Base-by-base conservation (phyloP, 139 green algal genomes). In the Axilococcus clingmanii region DNA sequence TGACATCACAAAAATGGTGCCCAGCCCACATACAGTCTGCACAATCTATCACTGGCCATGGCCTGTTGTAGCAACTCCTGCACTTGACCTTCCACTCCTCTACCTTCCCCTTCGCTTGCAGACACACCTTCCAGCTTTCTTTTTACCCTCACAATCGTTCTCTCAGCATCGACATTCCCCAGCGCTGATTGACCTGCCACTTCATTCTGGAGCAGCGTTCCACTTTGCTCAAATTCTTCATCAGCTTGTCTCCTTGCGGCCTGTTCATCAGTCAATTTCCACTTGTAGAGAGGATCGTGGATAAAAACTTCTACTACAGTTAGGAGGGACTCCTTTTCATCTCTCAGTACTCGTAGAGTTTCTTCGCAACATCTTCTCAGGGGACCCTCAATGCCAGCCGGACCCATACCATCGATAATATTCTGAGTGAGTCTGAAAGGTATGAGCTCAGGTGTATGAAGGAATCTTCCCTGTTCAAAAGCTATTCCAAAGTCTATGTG, bases 401-500 rank as follows among this genome's bases (percentile, higher is more conserved):
- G 48, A 0, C 91, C 91, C 79, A 96, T 89, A 55, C 88, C 91
- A 46, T 97, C 91, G 34, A 98, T 81, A 8, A 98, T 53, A 42
- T 98, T 84, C 2, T 63, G 51, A 0, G 91, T 98, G 15, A 98
- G 73, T 20, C 91, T 72, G 74, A 98, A 98, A 9, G 91, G 91
- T 25, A 98, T 85, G 24, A 74, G 55, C 76, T 98, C 91, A 5
- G 88, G 87, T 1, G 82, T 97, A 36, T 73, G 78, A 12, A 97
- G 75, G 40, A 93, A 83, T 47, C 63, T 60, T 50, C 66, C 83
- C 61, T 95, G 88, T 66, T 98, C 91, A 64, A 98, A 98, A 0
- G 91, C 92, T 5, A 98, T 78, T 28, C 91, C 91, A 38, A 98
- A 80, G 75, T 98, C 91, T 29, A 98, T 98, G 76, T 98, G 91